Conservation (phyloP, 257 asterid species). For the Verbascum thapsus region DNA sequence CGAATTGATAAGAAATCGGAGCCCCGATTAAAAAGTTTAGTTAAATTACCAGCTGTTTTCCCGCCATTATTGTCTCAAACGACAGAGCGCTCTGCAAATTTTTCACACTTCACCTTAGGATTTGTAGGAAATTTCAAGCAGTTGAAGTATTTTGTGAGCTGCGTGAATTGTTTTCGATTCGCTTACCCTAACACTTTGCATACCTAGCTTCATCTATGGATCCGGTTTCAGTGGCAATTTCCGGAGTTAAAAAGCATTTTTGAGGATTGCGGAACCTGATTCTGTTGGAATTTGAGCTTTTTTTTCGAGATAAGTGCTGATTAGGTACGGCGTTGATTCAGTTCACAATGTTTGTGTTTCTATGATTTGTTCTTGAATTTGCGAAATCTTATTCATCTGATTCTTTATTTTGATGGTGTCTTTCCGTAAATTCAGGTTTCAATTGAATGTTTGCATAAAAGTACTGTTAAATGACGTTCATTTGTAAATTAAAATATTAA, state of each 20-base stretch:
- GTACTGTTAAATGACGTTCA: conserved; percentile 3
- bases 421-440: conserved; percentile 8
- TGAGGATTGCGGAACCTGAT: conserved; percentile 22
- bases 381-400: conserved; percentile 4
- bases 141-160: neutral
- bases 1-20: neutral
- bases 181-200: neutral
- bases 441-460: conserved; percentile 16
- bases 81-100: conserved; percentile 19
- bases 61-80: conserved; percentile 25
- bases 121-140: neutral
- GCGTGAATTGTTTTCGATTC: conserved; percentile 12
- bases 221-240: conserved; percentile 2
- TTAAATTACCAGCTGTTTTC: neutral
- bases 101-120: neutral
- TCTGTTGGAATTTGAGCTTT: conserved; percentile 11
- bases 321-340: conserved; percentile 15
- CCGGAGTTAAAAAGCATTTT: conserved; percentile 20
- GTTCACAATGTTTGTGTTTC: conserved; percentile 2
- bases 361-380: conserved; percentile 12
- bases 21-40: conserved; percentile 15
- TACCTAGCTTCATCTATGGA: conserved; percentile 1
- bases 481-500: conserved; percentile 6
- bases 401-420: conserved; percentile 18
- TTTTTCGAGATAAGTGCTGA: conserved; percentile 8